Percentiles rank a stretch among this genome's conserved stretches.
Conservation (phyloP, 83 land plant species). For the Picea abies region DNA sequence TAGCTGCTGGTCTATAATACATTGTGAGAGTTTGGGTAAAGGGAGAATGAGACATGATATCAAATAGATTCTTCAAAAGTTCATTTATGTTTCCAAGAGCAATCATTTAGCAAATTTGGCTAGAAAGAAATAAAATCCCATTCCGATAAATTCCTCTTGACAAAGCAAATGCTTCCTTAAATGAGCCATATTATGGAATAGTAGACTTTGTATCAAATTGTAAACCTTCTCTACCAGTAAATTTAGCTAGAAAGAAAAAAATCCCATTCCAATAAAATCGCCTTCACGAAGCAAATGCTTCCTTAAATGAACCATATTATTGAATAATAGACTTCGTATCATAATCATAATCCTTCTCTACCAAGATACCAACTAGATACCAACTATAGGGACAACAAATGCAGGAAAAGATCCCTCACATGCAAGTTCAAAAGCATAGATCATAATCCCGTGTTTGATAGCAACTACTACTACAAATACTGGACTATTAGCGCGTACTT, state of each 20-base stretch:
- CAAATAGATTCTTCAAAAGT: too few relatives aligned
- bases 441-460: slow-evolving; percentile 83
- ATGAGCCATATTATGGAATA: slow-evolving; percentile 57
- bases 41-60: too few relatives aligned
- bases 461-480: slow-evolving; percentile 98
- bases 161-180: slow-evolving; percentile 71
- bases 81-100: too few relatives aligned
- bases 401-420: slow-evolving; percentile 92
- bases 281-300: slow-evolving; percentile 82
- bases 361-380: slow-evolving; percentile 42
- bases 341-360: slow-evolving; percentile 83
- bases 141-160: slow-evolving; percentile 52
- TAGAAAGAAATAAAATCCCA: too few relatives aligned
- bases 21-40: too few relatives aligned
- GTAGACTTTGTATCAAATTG: slow-evolving; percentile 61
- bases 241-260: too few relatives aligned
- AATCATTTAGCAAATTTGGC: too few relatives aligned
- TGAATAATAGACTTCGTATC: slow-evolving; percentile 45
- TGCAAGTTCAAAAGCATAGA: slow-evolving; percentile 95
- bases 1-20: too few relatives aligned
- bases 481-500: slow-evolving; percentile 83
- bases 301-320: slow-evolving; percentile 53
- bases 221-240: slow-evolving; percentile 73
- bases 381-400: slow-evolving; percentile 90
- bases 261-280: slow-evolving; percentile 26